Base-by-base conservation (phyloP, 495 filamentous ascomycete genomes). In the Lindgomyces ingoldianus region DNA sequence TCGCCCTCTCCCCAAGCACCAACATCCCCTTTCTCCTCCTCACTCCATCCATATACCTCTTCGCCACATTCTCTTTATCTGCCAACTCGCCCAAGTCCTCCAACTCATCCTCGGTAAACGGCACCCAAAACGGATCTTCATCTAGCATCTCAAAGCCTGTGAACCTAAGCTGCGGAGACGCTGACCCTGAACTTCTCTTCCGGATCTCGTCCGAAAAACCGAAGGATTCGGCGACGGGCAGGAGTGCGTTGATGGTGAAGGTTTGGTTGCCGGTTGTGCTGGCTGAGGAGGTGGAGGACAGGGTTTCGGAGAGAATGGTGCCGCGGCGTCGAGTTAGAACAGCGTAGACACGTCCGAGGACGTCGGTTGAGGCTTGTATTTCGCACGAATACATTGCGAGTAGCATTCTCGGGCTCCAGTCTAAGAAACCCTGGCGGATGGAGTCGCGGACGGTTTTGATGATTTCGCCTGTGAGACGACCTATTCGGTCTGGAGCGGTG, bases 321-420 rank as follows among this genome's bases (percentile, higher is more conserved):
- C 95, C 94, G 30, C 93, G 89, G 14, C 95, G 91, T 2, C 91
- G 88, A 33, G 91, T 96, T 16, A 98, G 87, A 4, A 96, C 92
- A 62, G 86, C 89, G 80, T 98, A 98, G 49, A 97, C 94, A 50
- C 90, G 87, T 29, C 94, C 94, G 16, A 98, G 86, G 60, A 97
- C 94, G 78, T 96, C 93, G 71, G 92, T 91, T 41, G 90, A 91
- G 52, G 93, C 91, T 81, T 98, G 95, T 69, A 98, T 97, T 71
- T 97, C 93, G 74, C 91, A 93, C 57, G 87, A 91, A 78, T 98
- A 98, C 91, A 97, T 97, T n/a, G 94, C 93, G 51, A 97, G 86
- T 80, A 98, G 82, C 27, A 98, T 81, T 1, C 94, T 85, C 0
- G 95, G 93, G 58, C 88, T 92, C 93, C 93, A 98, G 80, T 97